Base-by-base conservation (phyloP, 1,139 yeast genomes). In the Zygoascus sp. region DNA sequence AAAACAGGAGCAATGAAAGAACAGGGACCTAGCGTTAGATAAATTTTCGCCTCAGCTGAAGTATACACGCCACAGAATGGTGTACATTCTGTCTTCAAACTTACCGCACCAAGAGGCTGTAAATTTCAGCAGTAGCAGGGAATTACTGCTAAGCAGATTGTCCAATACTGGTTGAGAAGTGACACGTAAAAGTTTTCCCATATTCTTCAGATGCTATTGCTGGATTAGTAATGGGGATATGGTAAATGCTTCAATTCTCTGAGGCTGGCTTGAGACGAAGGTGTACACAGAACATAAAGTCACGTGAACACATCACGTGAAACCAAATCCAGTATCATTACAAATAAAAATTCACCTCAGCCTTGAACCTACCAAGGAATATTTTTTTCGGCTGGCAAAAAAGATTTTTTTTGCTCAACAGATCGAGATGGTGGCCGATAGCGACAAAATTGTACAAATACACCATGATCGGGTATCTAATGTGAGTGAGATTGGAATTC, bases 391-490 rank as follows among this genome's bases (percentile, higher is more conserved):
- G 35, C 15, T 21, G 8, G 11, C 25, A 10, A 45, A 35, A 43
- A 45, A n/a, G 22, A 21, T 16, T 16, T 32, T 19, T n/a, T n/a
- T n/a, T n/a, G n/a, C 11, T 8, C 28, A 11, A 21, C 21, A n/a
- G n/a, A 41, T 15, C 32, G 25, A 13, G 16, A 35, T 38, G 36
- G 17, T 45, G 6, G 42, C 13, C 11, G 58, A 57, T 35, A 46
- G 53, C 38, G 46, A 63, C 44, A 83, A 87, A 60, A 79, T 87
- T 54, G 95, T 89, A 36, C 92, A 90, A 41, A 83, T 90, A 52
- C 96, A 90, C 64, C 84, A 84, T 64, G 94, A 89, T 66, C 78
- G 97, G 60, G 97, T 90, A 38, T 83, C 95, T 27, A 88, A 89
- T 67, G 78, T 65, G 50, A 25, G 66, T 51, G 25, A 15, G 10